Percentiles rank a stretch among this genome's conserved stretches.
Evolutionary conservation across 2,329 filamentous ascomycete species (phyloP).

Genomic region (Bipolaris zeicola): DNA sequence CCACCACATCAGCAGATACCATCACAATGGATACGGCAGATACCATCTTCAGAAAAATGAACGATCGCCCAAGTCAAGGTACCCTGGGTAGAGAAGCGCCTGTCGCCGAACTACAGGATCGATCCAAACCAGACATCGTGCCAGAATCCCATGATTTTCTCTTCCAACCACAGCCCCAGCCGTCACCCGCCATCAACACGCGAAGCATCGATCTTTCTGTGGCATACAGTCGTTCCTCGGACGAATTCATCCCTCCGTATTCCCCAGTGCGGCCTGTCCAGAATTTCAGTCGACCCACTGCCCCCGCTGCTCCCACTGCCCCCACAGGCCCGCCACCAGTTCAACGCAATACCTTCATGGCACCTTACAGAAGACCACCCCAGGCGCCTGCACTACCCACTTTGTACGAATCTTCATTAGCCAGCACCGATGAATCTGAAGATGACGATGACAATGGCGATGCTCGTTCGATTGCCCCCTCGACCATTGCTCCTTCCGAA

Average conservation of each 20-base stretch:
- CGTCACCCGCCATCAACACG: constrained; percentile 10
- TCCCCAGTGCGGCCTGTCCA: constrained; percentile 24
- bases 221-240: constrained; percentile 15
- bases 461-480: constrained; percentile 35
- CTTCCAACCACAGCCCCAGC: constrained; percentile 19
- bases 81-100: constrained; percentile 22
- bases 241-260: constrained; percentile 21
- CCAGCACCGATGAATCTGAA: constrained; percentile 30
- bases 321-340: constrained; percentile 12
- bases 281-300: constrained; percentile 34
- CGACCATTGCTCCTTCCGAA: constrained; percentile 42
- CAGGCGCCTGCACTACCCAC: constrained; percentile 35
- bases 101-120: constrained; percentile 18
- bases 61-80: constrained; percentile 25
- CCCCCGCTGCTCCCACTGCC: constrained; percentile 1
- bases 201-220: constrained; percentile 17
- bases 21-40: constrained; percentile 35
- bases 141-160: constrained; percentile 39
- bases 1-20: constrained; percentile 27
- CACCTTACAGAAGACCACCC: constrained; percentile 22
- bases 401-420: constrained; percentile 40
- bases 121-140: constrained; percentile 17
- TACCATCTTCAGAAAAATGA: constrained; percentile 35
- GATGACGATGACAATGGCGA: constrained; percentile 23
- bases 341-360: constrained; percentile 10